These are phyloP conservation scores for Globisporangium megalacanthum DNA, from an alignment of 352 stramenopile species.

Conservation along the genomic window DNA sequence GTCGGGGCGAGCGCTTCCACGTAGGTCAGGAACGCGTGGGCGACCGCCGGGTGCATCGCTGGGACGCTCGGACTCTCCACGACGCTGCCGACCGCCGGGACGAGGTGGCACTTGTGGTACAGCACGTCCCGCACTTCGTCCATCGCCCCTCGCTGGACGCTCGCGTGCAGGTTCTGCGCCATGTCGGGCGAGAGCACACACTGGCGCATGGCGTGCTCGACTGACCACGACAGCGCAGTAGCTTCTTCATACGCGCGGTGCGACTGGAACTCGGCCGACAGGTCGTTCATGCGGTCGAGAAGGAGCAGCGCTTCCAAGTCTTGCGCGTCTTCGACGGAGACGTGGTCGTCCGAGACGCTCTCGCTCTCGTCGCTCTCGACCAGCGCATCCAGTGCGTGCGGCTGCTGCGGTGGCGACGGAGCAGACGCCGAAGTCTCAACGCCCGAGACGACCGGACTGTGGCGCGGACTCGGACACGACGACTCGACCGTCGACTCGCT, in stretches of 20 bases:
- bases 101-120: constrained; percentile 76
- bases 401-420: constrained; percentile 15
- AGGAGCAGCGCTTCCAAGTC: constrained; percentile 61
- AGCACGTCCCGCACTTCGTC: constrained; percentile 76
- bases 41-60: constrained; percentile 22
- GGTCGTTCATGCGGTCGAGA: constrained; percentile 56
- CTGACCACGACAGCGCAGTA: constrained; percentile 60
- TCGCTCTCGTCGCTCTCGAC: constrained; percentile 46
- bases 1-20: constrained; percentile 53
- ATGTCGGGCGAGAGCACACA: constrained; percentile 56
- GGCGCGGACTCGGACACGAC: constrained; percentile 61
- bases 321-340: constrained; percentile 56
- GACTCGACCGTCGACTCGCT: constrained; percentile 72
- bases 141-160: constrained; percentile 48
- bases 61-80: constrained; percentile 36
- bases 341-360: constrained; percentile 41
- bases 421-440: constrained; percentile 17
- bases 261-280: constrained; percentile 60
- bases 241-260: constrained; percentile 70
- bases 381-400: constrained; percentile 3
- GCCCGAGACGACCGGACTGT: constrained; percentile 25
- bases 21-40: constrained; percentile 45
- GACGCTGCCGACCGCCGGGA: constrained; percentile 65
- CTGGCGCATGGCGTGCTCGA: constrained; percentile 62
- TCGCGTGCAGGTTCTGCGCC: constrained; percentile 59